Evolutionary conservation across 805 yeast species (phyloP), one percentile per base, ranked within the genome.

Genomic region (Yueomyces sinensis): DNA sequence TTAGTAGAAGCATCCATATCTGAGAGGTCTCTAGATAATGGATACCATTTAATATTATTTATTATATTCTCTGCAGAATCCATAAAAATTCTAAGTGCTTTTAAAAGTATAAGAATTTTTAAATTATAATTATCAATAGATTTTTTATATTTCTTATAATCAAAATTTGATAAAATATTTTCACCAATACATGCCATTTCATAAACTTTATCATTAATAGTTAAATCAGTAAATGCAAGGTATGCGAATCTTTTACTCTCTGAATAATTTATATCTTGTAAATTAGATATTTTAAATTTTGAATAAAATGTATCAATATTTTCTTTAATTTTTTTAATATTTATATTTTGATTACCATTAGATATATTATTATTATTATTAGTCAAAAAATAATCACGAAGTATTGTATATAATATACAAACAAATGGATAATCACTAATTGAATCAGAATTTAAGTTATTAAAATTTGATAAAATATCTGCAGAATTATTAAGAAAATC

Each of bases 1-100:
- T 57, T 54, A 0, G 95, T 77, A 40, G 75, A 73, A 0, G 94
- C 72, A 16, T 82, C 79, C 95, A 89, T 89, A 52, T 87, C 97
- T 0, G 95, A 94, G 5, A 87, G 50, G 1, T 61, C 67, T 0
- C 94, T 95, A 3, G 77, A 65, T 2, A 83, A 54, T 0, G 95
- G 94, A n/a, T 35, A 27, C 9, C 30, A 13, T 14, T 31, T 23
- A 13, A 29, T 27, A 15, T 32, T 35, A 4, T 16, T 9, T n/a
- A n/a, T n/a, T n/a, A n/a, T n/a, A n/a, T n/a, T n/a, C n/a, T n/a
- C n/a, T n/a, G n/a, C n/a, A n/a, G n/a, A n/a, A n/a, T 32, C 17
- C 27, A 40, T 9, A 19, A 33, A 43, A 4, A 2, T 14, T 9
- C 27, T 17, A 24, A 46, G 28, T 5, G 42, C 28, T 2, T 13